Evolutionary conservation across 148 eudicot genomes (phyloP).

Genomic region (Persicaria tinctoria): DNA sequence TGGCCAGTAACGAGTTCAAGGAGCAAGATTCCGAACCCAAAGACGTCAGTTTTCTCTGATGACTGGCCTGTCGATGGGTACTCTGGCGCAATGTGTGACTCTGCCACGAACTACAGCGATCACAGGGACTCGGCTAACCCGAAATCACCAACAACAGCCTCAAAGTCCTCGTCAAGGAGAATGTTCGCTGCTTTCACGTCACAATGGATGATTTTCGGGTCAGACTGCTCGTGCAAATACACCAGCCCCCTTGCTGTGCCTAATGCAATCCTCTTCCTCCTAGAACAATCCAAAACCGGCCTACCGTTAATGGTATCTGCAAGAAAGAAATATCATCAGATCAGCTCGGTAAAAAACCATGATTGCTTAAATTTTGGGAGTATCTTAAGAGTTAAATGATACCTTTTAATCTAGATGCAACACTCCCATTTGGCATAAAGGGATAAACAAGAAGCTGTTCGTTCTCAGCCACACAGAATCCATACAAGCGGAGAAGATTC

Average conservation of each 20-base stretch:
- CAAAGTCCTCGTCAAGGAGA: too few species aligned
- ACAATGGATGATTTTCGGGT: slow-evolving; percentile 81
- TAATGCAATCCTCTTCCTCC: slow-evolving; percentile 72
- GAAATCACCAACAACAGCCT: slow-evolving; percentile 43
- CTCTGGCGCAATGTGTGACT: slow-evolving; percentile 83
- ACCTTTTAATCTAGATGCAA: slow-evolving; percentile 84
- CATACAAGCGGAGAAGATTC: slow-evolving; percentile 72
- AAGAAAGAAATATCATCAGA: neutral
- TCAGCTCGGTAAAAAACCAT: too few species aligned
- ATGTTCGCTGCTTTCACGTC: slow-evolving; percentile 89
- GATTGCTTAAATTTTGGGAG: too few species aligned
- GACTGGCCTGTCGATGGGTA: slow-evolving; percentile 41
- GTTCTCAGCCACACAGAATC: slow-evolving; percentile 70
- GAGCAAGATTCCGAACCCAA: slow-evolving; percentile 81
- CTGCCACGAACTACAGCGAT: slow-evolving; percentile 87
- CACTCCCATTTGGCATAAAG: slow-evolving; percentile 76
- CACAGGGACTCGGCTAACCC: slow-evolving; percentile 86
- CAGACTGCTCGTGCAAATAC: slow-evolving; percentile 82
- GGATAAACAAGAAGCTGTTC: slow-evolving; percentile 83
- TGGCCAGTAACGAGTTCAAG: slow-evolving; percentile 83
- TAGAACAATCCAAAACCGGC: slow-evolving; percentile 71
- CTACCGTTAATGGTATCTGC: slow-evolving; percentile 57
- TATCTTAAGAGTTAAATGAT: too few species aligned
- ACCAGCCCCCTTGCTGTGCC: slow-evolving; percentile 85
- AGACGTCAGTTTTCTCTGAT: slow-evolving; percentile 57